Base-by-base conservation (phyloP, 2,329 filamentous ascomycete genomes). In the Aspergillus nomiae region DNA sequence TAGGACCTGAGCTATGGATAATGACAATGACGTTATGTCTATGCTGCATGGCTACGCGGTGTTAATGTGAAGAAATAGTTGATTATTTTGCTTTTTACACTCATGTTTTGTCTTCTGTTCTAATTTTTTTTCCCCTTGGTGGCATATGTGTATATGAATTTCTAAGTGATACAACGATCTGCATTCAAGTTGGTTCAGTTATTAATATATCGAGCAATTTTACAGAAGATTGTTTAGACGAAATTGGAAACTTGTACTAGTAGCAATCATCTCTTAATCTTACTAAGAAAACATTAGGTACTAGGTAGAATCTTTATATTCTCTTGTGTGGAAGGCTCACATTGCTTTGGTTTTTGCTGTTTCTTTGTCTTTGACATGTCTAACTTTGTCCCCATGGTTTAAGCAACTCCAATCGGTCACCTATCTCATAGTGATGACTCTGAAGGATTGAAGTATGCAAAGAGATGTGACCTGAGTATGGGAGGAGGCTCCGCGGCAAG, bases 11-110 rank as follows among this genome's bases (percentile, higher is more conserved):
- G 48, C 63, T 57, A 65, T 60, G 50, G 60, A 60, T 65, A 57
- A 68, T 59, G 64, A 67, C 21, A 55, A 65, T 69, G 63, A 67
- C 46, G 34, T 67, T 43, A 66, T 67, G 62, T 16, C 28, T 36
- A 43, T 30, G 41, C 24, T 55, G 54, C 59, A 61, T 61, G 32
- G 21, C 32, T 38, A 62, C 26, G 48, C 38, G 30, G 46, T 58
- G 58, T 43, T 38, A 41, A 45, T 55, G 30, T 58, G 38, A 54
- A 53, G 55, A 16, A 58, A 5, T n/a, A n/a, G 32, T 62, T 34
- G 8, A 28, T 38, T 55, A 16, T 41, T 36, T 56, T 55, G 10
- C 19, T 48, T 19, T 57, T 58, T 46, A 6, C 21, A 10, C 19
- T n/a, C 19, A 41, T 45, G 16, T 54, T 26, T 55, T 45, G 28